Evolutionary conservation across 352 stramenopile genomes (phyloP).

Genomic region (Phytophthora aleatoria): DNA sequence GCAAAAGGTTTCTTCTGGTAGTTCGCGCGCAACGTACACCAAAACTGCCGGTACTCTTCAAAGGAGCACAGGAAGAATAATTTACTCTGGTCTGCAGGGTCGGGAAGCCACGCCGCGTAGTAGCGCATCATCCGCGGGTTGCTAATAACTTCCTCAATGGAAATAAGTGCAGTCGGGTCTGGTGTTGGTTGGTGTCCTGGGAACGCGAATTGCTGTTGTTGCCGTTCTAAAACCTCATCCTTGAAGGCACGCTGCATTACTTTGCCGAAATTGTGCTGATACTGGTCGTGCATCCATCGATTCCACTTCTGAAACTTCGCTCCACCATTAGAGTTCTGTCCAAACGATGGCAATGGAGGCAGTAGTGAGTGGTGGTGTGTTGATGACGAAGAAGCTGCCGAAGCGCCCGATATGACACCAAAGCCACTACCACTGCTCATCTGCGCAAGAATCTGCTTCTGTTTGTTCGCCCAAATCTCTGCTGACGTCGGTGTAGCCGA

Average conservation of each 20-base stretch:
- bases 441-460: slow-evolving; percentile 71
- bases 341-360: slow-evolving; percentile 35
- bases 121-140: slow-evolving; percentile 86
- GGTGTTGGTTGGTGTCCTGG: slow-evolving; percentile 35
- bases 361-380: slow-evolving; percentile 35
- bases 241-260: slow-evolving; percentile 71
- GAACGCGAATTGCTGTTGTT: slow-evolving; percentile 39
- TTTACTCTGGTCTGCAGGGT: slow-evolving; percentile 69
- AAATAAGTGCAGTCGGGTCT: slow-evolving; percentile 60
- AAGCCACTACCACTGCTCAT: slow-evolving; percentile 38
- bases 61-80: slow-evolving; percentile 84
- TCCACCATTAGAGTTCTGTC: slow-evolving; percentile 40
- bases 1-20: slow-evolving; percentile 67
- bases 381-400: slow-evolving; percentile 27
- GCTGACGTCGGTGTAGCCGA: slow-evolving; percentile 47
- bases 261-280: slow-evolving; percentile 74
- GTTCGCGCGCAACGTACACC: slow-evolving; percentile 70
- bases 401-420: slow-evolving; percentile 15
- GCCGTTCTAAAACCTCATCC: slow-evolving; percentile 52
- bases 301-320: slow-evolving; percentile 89
- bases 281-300: slow-evolving; percentile 76
- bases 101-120: slow-evolving; percentile 65
- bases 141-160: slow-evolving; percentile 79
- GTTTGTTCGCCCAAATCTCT: slow-evolving; percentile 76
- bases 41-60: slow-evolving; percentile 77